Evolutionary conservation across 2,329 filamentous ascomycete genomes (phyloP).

Genomic region (Colletotrichum abscissum): DNA sequence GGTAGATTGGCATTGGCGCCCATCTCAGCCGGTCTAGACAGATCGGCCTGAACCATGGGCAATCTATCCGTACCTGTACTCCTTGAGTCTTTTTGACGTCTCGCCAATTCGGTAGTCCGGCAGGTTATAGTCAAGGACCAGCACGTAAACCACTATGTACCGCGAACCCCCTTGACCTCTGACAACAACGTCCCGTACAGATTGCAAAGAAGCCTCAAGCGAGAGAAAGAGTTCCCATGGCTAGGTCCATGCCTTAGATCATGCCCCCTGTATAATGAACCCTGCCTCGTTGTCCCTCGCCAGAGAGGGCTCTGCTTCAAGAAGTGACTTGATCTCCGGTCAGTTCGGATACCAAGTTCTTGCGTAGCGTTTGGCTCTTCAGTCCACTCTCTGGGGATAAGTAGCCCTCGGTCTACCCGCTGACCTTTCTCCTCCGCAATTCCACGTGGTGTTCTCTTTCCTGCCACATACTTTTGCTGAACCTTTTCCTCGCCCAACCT

Average conservation of each 20-base stretch:
- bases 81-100: not conserved
- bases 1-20: not conserved
- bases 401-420: not conserved
- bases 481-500: not conserved
- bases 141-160: not conserved
- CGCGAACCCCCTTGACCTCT: not conserved
- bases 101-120: not conserved
- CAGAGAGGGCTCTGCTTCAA: not conserved
- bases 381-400: not conserved
- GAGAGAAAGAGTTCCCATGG: not conserved
- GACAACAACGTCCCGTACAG: not conserved
- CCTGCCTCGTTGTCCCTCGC: not conserved
- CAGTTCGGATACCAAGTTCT: not conserved
- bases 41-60: constrained; percentile 2
- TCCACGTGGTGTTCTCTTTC: constrained; percentile 7
- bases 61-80: not conserved
- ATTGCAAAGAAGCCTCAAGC: not conserved
- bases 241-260: not conserved
- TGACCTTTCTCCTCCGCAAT: not conserved
- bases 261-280: not conserved
- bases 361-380: not conserved
- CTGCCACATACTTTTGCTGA: not conserved
- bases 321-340: not conserved
- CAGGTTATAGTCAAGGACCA: constrained; percentile 8
- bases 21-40: not conserved